Evolutionary conservation across 83 land plant species (phyloP).

Genomic region (Thuja plicata): DNA sequence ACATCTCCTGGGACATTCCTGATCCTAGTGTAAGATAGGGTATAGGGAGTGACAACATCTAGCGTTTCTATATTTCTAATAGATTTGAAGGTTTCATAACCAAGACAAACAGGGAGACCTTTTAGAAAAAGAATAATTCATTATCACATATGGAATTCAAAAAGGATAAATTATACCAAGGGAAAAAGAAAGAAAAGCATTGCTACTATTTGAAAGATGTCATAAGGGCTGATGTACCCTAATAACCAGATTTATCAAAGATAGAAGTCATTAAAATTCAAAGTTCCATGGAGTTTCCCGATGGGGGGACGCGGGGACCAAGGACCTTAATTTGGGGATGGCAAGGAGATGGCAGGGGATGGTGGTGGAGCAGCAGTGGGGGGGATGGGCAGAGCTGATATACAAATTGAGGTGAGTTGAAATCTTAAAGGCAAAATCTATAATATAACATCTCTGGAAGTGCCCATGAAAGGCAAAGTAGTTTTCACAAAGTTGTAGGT

Average conservation of each 20-base stretch:
- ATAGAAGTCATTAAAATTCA: too few relatives aligned
- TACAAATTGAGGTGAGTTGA: too few relatives aligned
- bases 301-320: too few relatives aligned
- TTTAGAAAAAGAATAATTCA: background rate
- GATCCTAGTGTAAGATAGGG: background rate
- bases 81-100: background rate
- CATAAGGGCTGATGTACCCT: background rate
- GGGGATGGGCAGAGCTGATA: too few relatives aligned
- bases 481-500: too few relatives aligned
- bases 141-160: background rate
- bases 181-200: background rate
- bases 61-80: background rate
- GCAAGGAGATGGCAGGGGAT: too few relatives aligned
- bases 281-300: too few relatives aligned
- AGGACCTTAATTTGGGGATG: too few relatives aligned
- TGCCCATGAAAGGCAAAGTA: too few relatives aligned
- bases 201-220: background rate
- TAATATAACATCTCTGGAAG: too few relatives aligned
- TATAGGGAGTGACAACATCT: background rate
- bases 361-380: too few relatives aligned
- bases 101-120: background rate
- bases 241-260: background rate
- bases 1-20: background rate
- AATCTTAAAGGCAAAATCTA: too few relatives aligned
- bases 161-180: background rate